Conservation (phyloP, 495 filamentous ascomycete species). For the Trichoderma gamsii region DNA sequence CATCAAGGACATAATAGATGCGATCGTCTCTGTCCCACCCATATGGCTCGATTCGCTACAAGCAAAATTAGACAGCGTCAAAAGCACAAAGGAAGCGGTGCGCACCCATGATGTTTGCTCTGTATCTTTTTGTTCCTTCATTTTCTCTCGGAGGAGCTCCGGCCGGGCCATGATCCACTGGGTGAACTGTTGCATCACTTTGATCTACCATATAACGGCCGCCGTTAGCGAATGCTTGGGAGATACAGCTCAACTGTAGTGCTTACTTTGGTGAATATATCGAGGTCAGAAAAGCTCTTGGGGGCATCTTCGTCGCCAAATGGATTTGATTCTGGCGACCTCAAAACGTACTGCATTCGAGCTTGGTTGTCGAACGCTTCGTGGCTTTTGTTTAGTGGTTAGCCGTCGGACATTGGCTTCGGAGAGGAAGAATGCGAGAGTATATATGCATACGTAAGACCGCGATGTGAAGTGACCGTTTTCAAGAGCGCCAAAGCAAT, state of each 20-base stretch:
- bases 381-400: constrained; percentile 50
- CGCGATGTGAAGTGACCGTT: constrained; percentile 88
- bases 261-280: constrained; percentile 69
- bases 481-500: constrained; percentile 88
- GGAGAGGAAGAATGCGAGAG: not conserved
- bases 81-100: constrained; percentile 4
- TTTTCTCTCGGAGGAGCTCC: constrained; percentile 77
- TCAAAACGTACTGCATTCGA: constrained; percentile 78
- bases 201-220: constrained; percentile 45
- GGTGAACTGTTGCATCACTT: constrained; percentile 83
- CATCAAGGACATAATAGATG: constrained; percentile 84
- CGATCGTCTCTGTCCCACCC: constrained; percentile 83
- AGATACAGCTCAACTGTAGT: not conserved
- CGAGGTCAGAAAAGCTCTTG: constrained; percentile 69
- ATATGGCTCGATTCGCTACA: constrained; percentile 81
- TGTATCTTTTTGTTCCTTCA: constrained; percentile 71
- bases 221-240: not conserved
- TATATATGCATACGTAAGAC: constrained; percentile 64
- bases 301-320: constrained; percentile 76
- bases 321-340: constrained; percentile 74
- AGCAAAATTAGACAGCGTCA: constrained; percentile 20
- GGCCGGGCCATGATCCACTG: constrained; percentile 82
- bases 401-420: constrained; percentile 10
- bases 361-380: constrained; percentile 95
- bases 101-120: constrained; percentile 83